A percentile compares a stretch with the other conserved stretches of the same genome.
These are phyloP conservation scores for Byssothecium circinans DNA, from an alignment of 2,329 filamentous ascomycete species.

Conservation along the genomic window DNA sequence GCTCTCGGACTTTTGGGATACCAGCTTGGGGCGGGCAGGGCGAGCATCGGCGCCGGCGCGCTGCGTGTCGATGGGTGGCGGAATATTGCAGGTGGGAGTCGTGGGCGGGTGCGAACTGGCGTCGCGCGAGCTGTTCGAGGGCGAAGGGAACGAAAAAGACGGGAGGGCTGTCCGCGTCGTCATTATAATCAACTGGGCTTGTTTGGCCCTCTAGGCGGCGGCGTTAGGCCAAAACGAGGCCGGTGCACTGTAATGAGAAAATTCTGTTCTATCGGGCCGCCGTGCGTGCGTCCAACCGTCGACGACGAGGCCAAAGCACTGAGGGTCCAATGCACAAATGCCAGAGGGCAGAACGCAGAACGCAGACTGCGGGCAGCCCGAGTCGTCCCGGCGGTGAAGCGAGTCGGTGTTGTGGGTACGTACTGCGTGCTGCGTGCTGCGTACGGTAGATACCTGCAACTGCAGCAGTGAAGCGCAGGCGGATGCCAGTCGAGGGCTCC, in stretches of 20 bases:
- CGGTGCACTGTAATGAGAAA: conserved; percentile 33
- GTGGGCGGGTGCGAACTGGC: background rate
- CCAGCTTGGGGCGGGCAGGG: conserved; percentile 33
- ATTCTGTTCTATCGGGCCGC: conserved; percentile 41
- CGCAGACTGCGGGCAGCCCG: background rate
- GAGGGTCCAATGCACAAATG: no score
- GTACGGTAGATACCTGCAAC: no score
- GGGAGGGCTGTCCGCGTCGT: conserved; percentile 1
- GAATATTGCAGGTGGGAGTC: conserved; percentile 1
- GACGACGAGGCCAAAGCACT: conserved; percentile 9
- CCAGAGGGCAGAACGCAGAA: conserved; percentile 13
- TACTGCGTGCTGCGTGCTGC: no score
- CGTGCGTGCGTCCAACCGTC: conserved; percentile 7
- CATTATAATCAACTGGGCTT: conserved; percentile 32
- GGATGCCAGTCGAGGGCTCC: no score
- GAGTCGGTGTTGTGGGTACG: no score
- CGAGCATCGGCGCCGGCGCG: conserved; percentile 31
- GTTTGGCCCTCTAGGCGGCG: conserved; percentile 25
- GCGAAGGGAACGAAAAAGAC: conserved; percentile 8
- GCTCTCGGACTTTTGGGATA: conserved; percentile 34
- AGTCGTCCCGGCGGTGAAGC: background rate
- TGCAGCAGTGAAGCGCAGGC: no score
- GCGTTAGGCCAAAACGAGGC: conserved; percentile 38
- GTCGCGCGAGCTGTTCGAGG: background rate
- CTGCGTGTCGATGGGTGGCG: conserved; percentile 4